Percentiles rank a stretch among this genome's conserved stretches.
These are phyloP conservation scores for Arbutus unedo DNA, from an alignment of 148 eudicot genomes.

Conservation along the genomic window DNA sequence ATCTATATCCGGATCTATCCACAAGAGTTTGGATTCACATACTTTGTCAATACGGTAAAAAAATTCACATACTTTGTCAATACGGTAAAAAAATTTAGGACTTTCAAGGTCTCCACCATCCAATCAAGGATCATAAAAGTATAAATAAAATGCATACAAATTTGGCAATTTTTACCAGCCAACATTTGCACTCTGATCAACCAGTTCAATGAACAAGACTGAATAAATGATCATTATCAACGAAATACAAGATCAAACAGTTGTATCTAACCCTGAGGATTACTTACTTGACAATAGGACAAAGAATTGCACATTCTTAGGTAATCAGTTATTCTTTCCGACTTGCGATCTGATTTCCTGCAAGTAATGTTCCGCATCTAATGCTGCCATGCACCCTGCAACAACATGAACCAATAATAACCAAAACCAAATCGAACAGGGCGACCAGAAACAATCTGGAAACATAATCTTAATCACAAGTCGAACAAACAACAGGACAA, in stretches of 20 bases:
- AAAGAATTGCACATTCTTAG: background rate
- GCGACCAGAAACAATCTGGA: background rate
- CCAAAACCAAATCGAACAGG: background rate
- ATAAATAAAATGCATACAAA: background rate
- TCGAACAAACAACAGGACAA: background rate
- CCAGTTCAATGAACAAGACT: background rate
- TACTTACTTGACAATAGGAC: background rate
- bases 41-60: too few species aligned
- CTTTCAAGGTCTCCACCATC: background rate
- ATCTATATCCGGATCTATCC: too few species aligned
- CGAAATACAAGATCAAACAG: background rate
- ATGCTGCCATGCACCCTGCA: slow-evolving; percentile 91
- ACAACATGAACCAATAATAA: background rate
- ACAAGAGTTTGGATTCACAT: too few species aligned
- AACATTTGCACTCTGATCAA: slow-evolving; percentile 1
- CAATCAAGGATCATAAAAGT: background rate
- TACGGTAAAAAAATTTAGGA: background rate
- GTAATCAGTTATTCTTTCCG: slow-evolving; percentile 63
- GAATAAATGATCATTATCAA: background rate
- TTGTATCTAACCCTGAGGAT: background rate
- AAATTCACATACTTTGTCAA: too few species aligned
- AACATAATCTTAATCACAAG: background rate
- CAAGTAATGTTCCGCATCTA: slow-evolving; percentile 85
- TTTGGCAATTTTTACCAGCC: background rate
- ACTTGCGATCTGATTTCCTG: slow-evolving; percentile 70